A percentile compares a stretch with the other conserved stretches of the same genome.
Evolutionary conservation across 306 rosid species (phyloP).

Genomic region (Glycyrrhiza uralensis): DNA sequence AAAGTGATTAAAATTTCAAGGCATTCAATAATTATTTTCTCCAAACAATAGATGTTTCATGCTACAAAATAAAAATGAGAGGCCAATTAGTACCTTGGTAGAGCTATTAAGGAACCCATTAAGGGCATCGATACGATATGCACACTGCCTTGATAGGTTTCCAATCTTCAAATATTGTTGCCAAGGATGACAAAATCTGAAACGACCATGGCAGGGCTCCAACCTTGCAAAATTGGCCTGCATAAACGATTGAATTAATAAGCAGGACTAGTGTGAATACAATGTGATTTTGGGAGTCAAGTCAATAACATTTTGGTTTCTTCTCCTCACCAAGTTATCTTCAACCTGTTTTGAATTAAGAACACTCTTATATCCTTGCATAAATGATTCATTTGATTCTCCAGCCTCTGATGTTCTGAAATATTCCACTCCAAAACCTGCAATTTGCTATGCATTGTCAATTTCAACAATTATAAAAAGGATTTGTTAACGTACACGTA

Average conservation of each 20-base stretch:
- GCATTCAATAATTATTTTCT: too few species aligned
- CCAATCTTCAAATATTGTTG: constrained; percentile 50
- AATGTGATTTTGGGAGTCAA: not conserved
- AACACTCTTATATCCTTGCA: constrained; percentile 44
- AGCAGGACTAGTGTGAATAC: not conserved
- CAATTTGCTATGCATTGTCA: not conserved
- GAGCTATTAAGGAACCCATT: constrained; percentile 31
- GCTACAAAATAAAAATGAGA: not conserved
- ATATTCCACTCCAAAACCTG: constrained; percentile 42
- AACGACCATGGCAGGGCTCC: constrained; percentile 53
- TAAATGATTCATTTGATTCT: constrained; percentile 2
- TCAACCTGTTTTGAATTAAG: constrained; percentile 46
- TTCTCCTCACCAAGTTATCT: constrained; percentile 39
- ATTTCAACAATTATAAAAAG: not conserved
- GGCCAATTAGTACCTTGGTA: constrained; percentile 3
- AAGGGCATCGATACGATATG: constrained; percentile 47
- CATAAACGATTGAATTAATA: not conserved
- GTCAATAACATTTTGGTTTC: not conserved
- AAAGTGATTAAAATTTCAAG: too few species aligned
- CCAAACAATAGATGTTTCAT: too few species aligned
- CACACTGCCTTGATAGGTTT: constrained; percentile 45
- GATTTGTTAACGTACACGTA: too few species aligned
- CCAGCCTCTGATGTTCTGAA: constrained; percentile 17
- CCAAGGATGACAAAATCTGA: constrained; percentile 52
- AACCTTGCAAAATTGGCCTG: constrained; percentile 57